Base-by-base conservation (phyloP, 768 basidiomycete genomes). In the Rhodotorula sphaerocarpa region DNA sequence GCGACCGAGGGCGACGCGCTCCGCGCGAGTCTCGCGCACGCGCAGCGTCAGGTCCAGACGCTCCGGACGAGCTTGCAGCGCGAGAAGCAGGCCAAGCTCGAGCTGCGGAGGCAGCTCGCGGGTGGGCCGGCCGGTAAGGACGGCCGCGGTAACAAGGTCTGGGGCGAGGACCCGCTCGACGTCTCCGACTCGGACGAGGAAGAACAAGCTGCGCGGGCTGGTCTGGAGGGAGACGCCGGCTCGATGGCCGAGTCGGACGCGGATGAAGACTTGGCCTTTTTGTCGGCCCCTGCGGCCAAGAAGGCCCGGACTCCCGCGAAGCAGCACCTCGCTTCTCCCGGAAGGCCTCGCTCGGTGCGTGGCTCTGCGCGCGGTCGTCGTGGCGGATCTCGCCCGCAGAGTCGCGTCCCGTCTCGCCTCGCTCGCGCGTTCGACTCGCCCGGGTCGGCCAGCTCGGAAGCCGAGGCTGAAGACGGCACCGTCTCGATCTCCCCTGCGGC, bases 1-100 rank as follows among this genome's bases (percentile, higher is more conserved):
- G 14, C 83, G 27, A 48, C 43, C 54, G 88, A 90, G 74, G 83
- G 89, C 44, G 88, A 90, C 70, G 82, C 84, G 1, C 77, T 90
- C 20, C 85, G 88, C 63, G 85, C 89, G 71, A 80, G 85, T 31
- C 79, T 91, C 41, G 86, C 87, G 16, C 88, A 90, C 74, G 87
- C 90, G 7, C 88, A 91, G 74, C 79, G 89, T 63, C 88, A 89
- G 71, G 85, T 91, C 71, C 81, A 79, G 65, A 89, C 88, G 21
- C 81, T 91, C 63, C 87, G 88, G 71, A 82, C 85, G 51, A 84
- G 84, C 1, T 74, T 91, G 55, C 82, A 83, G 71, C 80, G 88
- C 61, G 90, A 91, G 80, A 90, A 89, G 77, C 85, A 88, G 77
- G 77, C 84, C 58, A 82, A 85, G 39, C 82, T 88, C 73, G 84